These are phyloP conservation scores for Peronospora destructor DNA, from an alignment of 352 stramenopile species.

Conservation along the genomic window DNA sequence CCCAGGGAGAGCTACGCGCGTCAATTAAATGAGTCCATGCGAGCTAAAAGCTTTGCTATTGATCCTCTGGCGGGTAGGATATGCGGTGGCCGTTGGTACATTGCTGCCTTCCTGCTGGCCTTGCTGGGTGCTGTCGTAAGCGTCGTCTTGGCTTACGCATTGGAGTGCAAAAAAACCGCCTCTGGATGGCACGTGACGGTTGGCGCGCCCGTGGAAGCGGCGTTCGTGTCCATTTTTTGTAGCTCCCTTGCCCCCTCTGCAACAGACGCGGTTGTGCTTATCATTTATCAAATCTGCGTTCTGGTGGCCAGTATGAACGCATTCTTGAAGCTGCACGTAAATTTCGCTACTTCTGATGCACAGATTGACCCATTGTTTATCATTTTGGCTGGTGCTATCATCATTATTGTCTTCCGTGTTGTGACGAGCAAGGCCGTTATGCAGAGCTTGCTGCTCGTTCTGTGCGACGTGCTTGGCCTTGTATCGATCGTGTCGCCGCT, in stretches of 20 bases:
- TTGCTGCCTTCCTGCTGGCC: constrained; percentile 24
- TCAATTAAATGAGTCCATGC: constrained; percentile 21
- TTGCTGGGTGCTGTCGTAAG: constrained; percentile 13
- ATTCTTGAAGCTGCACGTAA: constrained; percentile 37
- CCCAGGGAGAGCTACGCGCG: constrained; percentile 23
- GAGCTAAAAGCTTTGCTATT: constrained; percentile 30
- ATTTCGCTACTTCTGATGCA: constrained; percentile 24
- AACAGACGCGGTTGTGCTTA: constrained; percentile 34
- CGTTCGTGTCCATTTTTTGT: constrained; percentile 29
- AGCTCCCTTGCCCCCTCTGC: constrained; percentile 33
- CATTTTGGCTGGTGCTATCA: constrained; percentile 33
- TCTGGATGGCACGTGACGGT: constrained; percentile 36
- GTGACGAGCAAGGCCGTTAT: constrained; percentile 48
- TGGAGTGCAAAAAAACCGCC: constrained; percentile 16
- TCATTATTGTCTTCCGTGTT: constrained; percentile 39
- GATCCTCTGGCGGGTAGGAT: constrained; percentile 19
- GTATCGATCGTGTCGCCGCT: constrained; percentile 36
- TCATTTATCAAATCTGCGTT: constrained; percentile 41
- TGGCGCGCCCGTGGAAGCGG: constrained; percentile 21
- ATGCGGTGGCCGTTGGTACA: constrained; percentile 27
- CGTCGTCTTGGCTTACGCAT: constrained; percentile 20
- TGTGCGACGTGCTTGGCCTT: constrained; percentile 37
- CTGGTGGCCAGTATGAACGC: constrained; percentile 44
- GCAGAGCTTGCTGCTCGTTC: constrained; percentile 35
- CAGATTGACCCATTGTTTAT: constrained; percentile 45